Evolutionary conservation across 2,329 filamentous ascomycete species (phyloP).

Genomic region (Colletotrichum sp.): DNA sequence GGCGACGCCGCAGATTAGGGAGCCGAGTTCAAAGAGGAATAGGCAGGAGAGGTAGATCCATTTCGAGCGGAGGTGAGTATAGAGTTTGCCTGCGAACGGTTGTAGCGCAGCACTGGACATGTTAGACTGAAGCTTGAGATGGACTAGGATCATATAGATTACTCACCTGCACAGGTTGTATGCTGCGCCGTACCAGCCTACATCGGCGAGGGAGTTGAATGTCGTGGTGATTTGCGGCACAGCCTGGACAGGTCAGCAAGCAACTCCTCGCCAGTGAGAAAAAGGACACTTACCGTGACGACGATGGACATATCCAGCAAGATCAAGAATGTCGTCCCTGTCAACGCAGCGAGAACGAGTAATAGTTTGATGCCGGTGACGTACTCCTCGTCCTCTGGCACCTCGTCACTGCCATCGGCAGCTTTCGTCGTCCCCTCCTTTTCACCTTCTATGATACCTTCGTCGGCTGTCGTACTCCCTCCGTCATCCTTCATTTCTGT

Average conservation of each 20-base stretch:
- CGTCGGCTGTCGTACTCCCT: not conserved
- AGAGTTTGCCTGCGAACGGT: conserved; percentile 57
- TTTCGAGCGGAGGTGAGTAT: conserved; percentile 41
- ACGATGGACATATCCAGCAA: conserved; percentile 59
- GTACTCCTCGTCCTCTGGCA: conserved; percentile 16
- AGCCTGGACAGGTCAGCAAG: conserved; percentile 33
- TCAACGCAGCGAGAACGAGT: conserved; percentile 41
- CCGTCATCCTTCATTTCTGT: not conserved
- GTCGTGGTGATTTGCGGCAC: conserved; percentile 55
- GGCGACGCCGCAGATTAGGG: conserved; percentile 51
- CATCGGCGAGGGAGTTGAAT: conserved; percentile 54
- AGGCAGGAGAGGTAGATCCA: conserved; percentile 33
- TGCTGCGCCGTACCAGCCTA: conserved; percentile 61
- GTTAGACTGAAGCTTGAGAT: not conserved
- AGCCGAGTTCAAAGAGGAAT: conserved; percentile 43
- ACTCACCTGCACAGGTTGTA: conserved; percentile 50
- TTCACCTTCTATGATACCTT: not conserved
- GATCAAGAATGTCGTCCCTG: conserved; percentile 50
- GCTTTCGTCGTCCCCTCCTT: not conserved
- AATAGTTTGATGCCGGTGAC: conserved; percentile 36
- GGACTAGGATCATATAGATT: not conserved
- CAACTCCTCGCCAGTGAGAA: not conserved
- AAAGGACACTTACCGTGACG: conserved; percentile 42
- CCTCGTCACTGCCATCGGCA: not conserved
- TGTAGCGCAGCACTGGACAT: conserved; percentile 49